Base-by-base conservation (phyloP, 2,329 filamentous ascomycete genomes). In the Aotearoamyces nothofagi region DNA sequence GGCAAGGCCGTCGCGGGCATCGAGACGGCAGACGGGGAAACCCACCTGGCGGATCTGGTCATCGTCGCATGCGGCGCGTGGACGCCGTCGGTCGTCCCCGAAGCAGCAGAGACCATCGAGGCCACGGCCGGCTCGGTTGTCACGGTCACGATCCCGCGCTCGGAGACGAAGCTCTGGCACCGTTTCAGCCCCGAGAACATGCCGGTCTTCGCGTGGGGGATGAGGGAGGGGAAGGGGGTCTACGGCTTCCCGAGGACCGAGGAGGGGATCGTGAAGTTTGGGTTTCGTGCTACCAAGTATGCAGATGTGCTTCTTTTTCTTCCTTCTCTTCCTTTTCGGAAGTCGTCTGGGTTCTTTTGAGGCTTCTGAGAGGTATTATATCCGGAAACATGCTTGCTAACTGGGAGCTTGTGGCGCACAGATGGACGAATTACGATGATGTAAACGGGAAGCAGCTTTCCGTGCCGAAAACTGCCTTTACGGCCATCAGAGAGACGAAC, bases 261-360 rank as follows among this genome's bases (percentile, higher is more conserved):
- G 5, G 14, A 22, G 3, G 56, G 61, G 0, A 39, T 53, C n/a
- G 38, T 66, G 28, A 64, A 66, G 38, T 53, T 63, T 33, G 64
- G 57, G 2, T 69, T 57, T 33, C 52, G 62, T 1, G 59, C 10
- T 3, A 11, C 10, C 11, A 14, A 27, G n/a, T n/a, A n/a, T n/a
- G n/a, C n/a, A n/a, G n/a, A n/a, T n/a, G n/a, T n/a, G n/a, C n/a
- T n/a, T n/a, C n/a, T n/a, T n/a, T n/a, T n/a, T n/a, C n/a, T n/a
- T n/a, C n/a, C n/a, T n/a, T n/a, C n/a, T n/a, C n/a, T n/a, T n/a
- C n/a, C n/a, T n/a, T n/a, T n/a, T n/a, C n/a, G n/a, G n/a, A n/a
- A n/a, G n/a, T n/a, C n/a, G n/a, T n/a, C n/a, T n/a, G n/a, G n/a
- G n/a, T n/a, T n/a, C n/a, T n/a, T n/a, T n/a, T n/a, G n/a, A n/a